Evolutionary conservation across 257 asterid species (phyloP), one percentile per base, ranked within the genome.

Genomic region (Schizonepeta tenuifolia): DNA sequence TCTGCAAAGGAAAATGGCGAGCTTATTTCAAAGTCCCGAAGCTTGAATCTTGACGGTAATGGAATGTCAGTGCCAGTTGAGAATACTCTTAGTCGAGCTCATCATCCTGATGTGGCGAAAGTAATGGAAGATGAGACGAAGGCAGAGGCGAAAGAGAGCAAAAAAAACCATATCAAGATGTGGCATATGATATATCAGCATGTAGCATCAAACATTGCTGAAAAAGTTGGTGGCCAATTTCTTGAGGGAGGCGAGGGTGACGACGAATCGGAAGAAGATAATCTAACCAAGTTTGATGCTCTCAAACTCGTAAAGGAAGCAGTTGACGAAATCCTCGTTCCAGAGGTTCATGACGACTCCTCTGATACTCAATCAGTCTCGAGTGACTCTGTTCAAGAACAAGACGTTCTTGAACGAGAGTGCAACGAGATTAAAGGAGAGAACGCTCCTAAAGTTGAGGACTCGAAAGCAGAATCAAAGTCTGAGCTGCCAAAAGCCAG

Each of bases 171-270:
- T 55, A 64, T 95, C 31, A 74, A 78, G 65, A 88, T 90, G 96
- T 92, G 99, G 99, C 99, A 95, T 75, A 84, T 76, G 83, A 86
- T 95, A 72, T 95, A 88, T 76, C 99, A 88, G 78, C 96, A 95
- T 78, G 98, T 95, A 65, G 92, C 86, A 41, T 67, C 94, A 46
- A 86, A 82, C 1, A 83, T 95, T 62, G 97, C 89, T 21, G 87
- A 85, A 46, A 92, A 87, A 72, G 86, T 87, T 35, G 99, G 96
- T 20, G 83, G 65, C 54, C 76, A 80, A 61, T 84, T 95, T 76
- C 91, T 90, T 8, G 96, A 83, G 9, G 97, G 86, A 80, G 70
- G 89, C 38, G 97, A 87, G 63, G 95, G 82, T n/a, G n/a, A n/a
- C 7, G 87, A 81, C 0, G 89, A 83, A 69, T 72, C 15, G 5